phyloP scores from a whole-genome alignment of 768 basidiomycete genomes.

The Melanogaster broomeanus region DNA sequence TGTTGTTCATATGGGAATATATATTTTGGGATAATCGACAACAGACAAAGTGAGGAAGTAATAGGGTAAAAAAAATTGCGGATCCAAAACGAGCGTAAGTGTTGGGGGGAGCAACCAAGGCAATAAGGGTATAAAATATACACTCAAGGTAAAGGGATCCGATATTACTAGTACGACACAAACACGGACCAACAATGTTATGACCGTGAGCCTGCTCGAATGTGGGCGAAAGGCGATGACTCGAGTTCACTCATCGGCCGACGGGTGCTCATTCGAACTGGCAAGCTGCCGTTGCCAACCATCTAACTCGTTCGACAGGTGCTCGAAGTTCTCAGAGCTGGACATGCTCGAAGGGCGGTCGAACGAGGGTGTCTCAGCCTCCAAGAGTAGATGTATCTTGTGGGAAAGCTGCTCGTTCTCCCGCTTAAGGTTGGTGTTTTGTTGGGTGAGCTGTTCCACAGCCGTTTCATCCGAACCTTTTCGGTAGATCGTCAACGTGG shows the following conservation, averaged over 20 bases:
- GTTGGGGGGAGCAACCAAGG: conserved; percentile 34
- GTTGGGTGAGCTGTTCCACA: conserved; percentile 78
- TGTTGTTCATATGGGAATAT: conserved; percentile 36
- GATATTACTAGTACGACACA: conserved; percentile 10
- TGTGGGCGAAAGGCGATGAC: conserved; percentile 50
- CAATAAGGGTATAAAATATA: conserved; percentile 39
- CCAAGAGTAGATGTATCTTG: conserved; percentile 86
- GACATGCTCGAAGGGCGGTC: conserved; percentile 72
- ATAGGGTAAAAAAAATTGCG: conserved; percentile 39
- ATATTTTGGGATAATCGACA: conserved; percentile 36
- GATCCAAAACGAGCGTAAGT: conserved; percentile 63
- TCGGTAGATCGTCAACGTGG: conserved; percentile 71
- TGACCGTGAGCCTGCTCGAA: conserved; percentile 62
- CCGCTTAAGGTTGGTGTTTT: conserved; percentile 75
- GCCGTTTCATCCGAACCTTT: conserved; percentile 76
- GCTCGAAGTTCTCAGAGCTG: conserved; percentile 84
- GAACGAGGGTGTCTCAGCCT: conserved; percentile 78
- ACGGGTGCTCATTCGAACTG: conserved; percentile 73
- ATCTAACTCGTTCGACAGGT: conserved; percentile 79
- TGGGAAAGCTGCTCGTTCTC: conserved; percentile 91
- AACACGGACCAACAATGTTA: conserved; percentile 29
- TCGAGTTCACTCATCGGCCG: conserved; percentile 76
- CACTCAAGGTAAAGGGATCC: conserved; percentile 29
- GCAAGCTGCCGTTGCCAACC: conserved; percentile 86
- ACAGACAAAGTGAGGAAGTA: conserved; percentile 33